Conservation (phyloP, 495 filamentous ascomycete species). For the Jackrogersella minutella region DNA sequence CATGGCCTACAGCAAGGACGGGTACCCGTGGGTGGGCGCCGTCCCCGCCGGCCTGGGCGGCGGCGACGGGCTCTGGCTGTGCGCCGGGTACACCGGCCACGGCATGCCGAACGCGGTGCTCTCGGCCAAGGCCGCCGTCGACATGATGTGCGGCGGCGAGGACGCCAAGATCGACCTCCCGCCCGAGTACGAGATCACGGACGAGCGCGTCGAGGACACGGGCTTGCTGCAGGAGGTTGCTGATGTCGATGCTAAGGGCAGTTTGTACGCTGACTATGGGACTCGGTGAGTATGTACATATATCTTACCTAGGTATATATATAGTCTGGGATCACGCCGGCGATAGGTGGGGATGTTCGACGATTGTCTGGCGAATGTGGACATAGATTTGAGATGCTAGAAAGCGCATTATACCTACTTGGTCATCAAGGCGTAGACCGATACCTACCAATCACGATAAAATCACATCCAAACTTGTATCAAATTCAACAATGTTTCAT, state of each 20-base stretch:
- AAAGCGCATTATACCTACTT: background rate
- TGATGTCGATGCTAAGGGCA: conserved; percentile 36
- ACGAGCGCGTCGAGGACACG: conserved; percentile 47
- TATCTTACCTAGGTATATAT: background rate
- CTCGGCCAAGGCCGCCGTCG: conserved; percentile 70
- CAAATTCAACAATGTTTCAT: conserved; percentile 5
- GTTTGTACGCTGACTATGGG: conserved; percentile 30
- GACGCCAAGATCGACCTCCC: conserved; percentile 47
- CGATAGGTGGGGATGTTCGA: background rate
- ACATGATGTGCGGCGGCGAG: conserved; percentile 63
- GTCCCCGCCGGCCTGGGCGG: conserved; percentile 57
- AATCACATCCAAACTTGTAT: background rate
- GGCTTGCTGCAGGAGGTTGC: conserved; percentile 33
- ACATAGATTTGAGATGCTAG: background rate
- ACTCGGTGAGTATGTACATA: background rate
- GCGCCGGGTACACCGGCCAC: conserved; percentile 74
- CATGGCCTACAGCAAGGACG: conserved; percentile 80
- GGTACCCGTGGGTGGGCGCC: conserved; percentile 71
- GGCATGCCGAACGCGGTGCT: conserved; percentile 83
- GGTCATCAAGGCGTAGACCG: background rate
- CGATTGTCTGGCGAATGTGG: background rate
- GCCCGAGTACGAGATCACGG: conserved; percentile 55
- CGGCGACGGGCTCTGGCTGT: conserved; percentile 59
- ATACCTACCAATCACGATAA: background rate
- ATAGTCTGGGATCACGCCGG: background rate